phyloP scores from a whole-genome alignment of 2,329 filamentous ascomycete genomes.

The Rhinocladiella mackenziei region DNA sequence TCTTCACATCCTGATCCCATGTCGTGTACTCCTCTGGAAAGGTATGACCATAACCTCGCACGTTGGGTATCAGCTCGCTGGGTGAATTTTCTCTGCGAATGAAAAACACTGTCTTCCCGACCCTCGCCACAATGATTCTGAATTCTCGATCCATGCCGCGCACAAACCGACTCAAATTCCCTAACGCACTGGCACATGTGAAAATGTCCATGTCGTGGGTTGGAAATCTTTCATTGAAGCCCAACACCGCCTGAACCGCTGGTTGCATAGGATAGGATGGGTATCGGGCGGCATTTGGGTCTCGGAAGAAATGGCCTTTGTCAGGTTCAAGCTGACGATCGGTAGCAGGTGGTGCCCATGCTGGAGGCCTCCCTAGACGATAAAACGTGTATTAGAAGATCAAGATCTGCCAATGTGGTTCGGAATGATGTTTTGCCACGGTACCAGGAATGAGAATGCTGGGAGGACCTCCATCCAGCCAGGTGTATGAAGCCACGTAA shows the following conservation, averaged over 20 bases:
- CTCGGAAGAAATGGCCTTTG: slow-evolving; percentile 43
- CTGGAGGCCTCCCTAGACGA: slow-evolving; percentile 46
- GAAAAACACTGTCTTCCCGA: slow-evolving; percentile 51
- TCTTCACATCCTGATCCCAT: slow-evolving; percentile 54
- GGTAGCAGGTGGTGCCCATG: slow-evolving; percentile 46
- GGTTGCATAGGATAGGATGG: slow-evolving; percentile 36
- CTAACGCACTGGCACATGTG: slow-evolving; percentile 51
- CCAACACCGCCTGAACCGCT: slow-evolving; percentile 28
- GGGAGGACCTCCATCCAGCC: slow-evolving; percentile 38
- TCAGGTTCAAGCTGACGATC: slow-evolving; percentile 42
- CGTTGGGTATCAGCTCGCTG: background rate
- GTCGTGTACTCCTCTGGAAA: slow-evolving; percentile 65
- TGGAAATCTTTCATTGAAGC: slow-evolving; percentile 37
- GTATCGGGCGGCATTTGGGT: slow-evolving; percentile 39
- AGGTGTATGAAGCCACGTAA: slow-evolving; percentile 53
- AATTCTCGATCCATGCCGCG: slow-evolving; percentile 48
- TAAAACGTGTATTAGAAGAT: background rate
- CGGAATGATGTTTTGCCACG: slow-evolving; percentile 13
- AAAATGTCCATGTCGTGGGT: slow-evolving; percentile 50
- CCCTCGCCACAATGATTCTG: slow-evolving; percentile 49
- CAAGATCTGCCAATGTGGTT: slow-evolving; percentile 7
- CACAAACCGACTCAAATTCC: slow-evolving; percentile 48
- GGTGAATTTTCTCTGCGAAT: slow-evolving; percentile 53
- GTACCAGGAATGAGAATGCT: slow-evolving; percentile 47
- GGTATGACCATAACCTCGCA: slow-evolving; percentile 59